Evolutionary conservation across 352 stramenopile species (phyloP), one percentile per base, ranked within the genome.

Genomic region (Globisporangium canariense): DNA sequence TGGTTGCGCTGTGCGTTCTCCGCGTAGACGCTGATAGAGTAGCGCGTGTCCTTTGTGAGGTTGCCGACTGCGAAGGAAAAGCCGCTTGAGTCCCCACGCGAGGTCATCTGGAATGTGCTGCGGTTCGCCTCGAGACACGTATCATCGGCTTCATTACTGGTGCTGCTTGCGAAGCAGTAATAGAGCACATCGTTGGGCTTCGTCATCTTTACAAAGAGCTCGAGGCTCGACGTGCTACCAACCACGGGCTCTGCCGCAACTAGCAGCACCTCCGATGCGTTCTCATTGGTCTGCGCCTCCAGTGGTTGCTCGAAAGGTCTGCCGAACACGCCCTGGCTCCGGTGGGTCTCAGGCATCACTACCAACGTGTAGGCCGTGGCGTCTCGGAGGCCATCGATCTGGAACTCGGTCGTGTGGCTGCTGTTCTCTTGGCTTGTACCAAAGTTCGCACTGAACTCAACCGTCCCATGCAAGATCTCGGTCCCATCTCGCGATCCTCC

Each of bases 281-380:
- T 85, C 50, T 88, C 76, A 52, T 94, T 86, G 2, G 84, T 92
- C 3, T 66, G 34, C 10, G 69, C 71, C 40, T 93, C 84, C 1
- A 91, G 34, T 6, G 86, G 32, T 0, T 71, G 67, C 20, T 66
- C 58, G 32, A 78, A 90, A 2, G 75, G 70, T 4, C 65, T 51
- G 1, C 82, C 79, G 40, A 89, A 89, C 14, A 93, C 70, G 2
- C 86, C 84, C 62, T 78, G 71, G 49, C 86, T 95, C 4, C 60
- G 63, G 18, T 71, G 71, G 0, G 86, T 93, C 38, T 95, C 84
- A 2, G 84, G 69, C 34, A 95, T 66, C 10, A 95, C 40, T 28
- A 71, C 69, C 45, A 95, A 66, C 16, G 66, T 66, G 57, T 93
- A 92, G 14, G 67, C 43, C 0, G 81, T 81, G 32, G 73, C 68